Percentiles rank a stretch among this genome's conserved stretches.
phyloP scores from a whole-genome alignment of 495 filamentous ascomycete species.

The Cryomyces minteri region DNA sequence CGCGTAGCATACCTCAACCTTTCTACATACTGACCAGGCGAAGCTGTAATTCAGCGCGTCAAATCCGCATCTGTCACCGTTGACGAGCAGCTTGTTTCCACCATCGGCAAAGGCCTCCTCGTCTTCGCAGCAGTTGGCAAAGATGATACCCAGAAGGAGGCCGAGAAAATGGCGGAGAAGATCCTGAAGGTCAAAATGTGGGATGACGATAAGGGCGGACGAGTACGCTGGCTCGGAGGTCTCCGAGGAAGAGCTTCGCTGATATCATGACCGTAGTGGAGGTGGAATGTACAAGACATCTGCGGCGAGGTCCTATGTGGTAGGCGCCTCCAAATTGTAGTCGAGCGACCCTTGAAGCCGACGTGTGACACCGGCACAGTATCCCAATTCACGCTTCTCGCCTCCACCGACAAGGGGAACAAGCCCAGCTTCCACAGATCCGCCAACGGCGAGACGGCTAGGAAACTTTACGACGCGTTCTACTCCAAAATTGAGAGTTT shows the following conservation, averaged over 20 bases:
- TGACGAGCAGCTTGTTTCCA: conserved; percentile 75
- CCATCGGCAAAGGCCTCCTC: conserved; percentile 75
- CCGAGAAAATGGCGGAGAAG: conserved; percentile 64
- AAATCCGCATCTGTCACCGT: conserved; percentile 96
- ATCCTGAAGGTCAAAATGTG: conserved; percentile 80
- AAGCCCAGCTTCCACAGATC: conserved; percentile 94
- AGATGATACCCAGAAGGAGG: conserved; percentile 79
- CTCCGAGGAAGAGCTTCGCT: neutral
- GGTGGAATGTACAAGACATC: conserved; percentile 69
- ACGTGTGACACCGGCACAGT: conserved; percentile 31
- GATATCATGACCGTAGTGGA: conserved; percentile 42
- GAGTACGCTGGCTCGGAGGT: conserved; percentile 22
- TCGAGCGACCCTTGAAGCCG: neutral
- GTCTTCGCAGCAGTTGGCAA: conserved; percentile 84
- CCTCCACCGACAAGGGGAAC: conserved; percentile 78
- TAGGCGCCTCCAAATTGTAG: conserved; percentile 23
- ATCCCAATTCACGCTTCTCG: conserved; percentile 95
- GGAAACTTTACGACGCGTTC: conserved; percentile 66
- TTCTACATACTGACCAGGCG: neutral
- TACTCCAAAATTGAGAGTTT: conserved; percentile 52
- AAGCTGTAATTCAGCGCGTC: conserved; percentile 88
- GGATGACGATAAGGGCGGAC: conserved; percentile 54
- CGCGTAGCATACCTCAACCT: too few relatives aligned
- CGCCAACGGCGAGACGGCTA: conserved; percentile 56
- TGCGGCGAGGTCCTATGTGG: conserved; percentile 80